These are phyloP conservation scores for Schizochytrium sp. DNA, from an alignment of 108 stramenopile species.

Conservation along the genomic window DNA sequence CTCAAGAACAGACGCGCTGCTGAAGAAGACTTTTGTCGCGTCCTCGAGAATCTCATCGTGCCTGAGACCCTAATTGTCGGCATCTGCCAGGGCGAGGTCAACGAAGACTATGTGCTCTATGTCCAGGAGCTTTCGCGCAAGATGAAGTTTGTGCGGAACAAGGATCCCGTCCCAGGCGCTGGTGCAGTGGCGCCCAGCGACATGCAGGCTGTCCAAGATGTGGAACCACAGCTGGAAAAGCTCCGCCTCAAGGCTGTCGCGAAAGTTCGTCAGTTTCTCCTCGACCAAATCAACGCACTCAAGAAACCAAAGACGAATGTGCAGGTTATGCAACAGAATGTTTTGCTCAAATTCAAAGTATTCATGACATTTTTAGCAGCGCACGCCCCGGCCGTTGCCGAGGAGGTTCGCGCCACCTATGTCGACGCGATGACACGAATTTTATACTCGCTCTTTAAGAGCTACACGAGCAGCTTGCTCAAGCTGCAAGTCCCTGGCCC, in stretches of 20 bases:
- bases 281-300: slow-evolving; percentile 46
- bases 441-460: slow-evolving; percentile 76
- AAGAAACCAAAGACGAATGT: slow-evolving; percentile 84
- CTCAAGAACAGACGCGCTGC: slow-evolving; percentile 79
- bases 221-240: slow-evolving; percentile 70
- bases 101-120: slow-evolving; percentile 70
- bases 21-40: slow-evolving; percentile 72
- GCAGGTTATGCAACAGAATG: slow-evolving; percentile 86
- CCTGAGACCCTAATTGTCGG: slow-evolving; percentile 66
- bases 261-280: slow-evolving; percentile 70
- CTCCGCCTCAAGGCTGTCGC: slow-evolving; percentile 74
- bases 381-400: slow-evolving; percentile 73
- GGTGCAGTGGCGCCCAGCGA: slow-evolving; percentile 59
- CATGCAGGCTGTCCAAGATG: slow-evolving; percentile 78
- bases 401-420: slow-evolving; percentile 80
- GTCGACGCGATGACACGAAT: slow-evolving; percentile 86
- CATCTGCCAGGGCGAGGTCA: slow-evolving; percentile 79
- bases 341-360: slow-evolving; percentile 72
- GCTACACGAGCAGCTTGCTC: slow-evolving; percentile 83
- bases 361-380: slow-evolving; percentile 77
- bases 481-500: slow-evolving; percentile 76
- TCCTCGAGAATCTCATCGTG: slow-evolving; percentile 80
- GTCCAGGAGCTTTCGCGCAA: slow-evolving; percentile 79
- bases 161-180: slow-evolving; percentile 37
- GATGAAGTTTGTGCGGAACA: slow-evolving; percentile 52